phyloP scores from a whole-genome alignment of 1,284 basidiomycete species.

The Malassezia furfur region DNA sequence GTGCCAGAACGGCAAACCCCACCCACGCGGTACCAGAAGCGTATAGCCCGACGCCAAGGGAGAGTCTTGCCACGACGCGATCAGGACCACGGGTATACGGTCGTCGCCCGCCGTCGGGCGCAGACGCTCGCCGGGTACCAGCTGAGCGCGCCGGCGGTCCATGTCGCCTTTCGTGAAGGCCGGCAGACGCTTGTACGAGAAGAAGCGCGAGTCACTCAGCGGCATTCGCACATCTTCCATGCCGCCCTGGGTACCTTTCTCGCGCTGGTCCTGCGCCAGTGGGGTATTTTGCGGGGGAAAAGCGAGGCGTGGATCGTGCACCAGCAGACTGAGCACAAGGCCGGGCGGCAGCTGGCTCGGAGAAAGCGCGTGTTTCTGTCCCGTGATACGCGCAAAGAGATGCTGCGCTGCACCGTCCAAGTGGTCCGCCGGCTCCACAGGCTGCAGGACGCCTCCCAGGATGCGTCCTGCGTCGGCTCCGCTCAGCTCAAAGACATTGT shows the following conservation, averaged over 20 bases:
- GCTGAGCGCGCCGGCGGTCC: slow-evolving; percentile 28
- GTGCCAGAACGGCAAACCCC: slow-evolving; percentile 39
- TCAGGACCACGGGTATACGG: slow-evolving; percentile 8
- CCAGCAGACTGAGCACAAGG: slow-evolving; percentile 12
- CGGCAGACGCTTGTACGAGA: slow-evolving; percentile 11
- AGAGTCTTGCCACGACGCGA: not conserved
- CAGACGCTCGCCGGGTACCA: not conserved
- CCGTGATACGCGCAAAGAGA: not conserved
- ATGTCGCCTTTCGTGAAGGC: slow-evolving; percentile 38
- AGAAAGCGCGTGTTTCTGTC: too few species aligned
- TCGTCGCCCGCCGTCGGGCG: not conserved
- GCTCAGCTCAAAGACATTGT: slow-evolving; percentile 37
- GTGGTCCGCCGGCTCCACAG: not conserved
- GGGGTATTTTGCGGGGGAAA: slow-evolving; percentile 27
- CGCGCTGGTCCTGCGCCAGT: not conserved
- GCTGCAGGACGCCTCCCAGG: slow-evolving; percentile 27
- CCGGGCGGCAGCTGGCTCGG: not conserved
- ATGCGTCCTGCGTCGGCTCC: slow-evolving; percentile 26
- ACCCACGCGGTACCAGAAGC: slow-evolving; percentile 40
- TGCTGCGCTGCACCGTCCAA: not conserved
- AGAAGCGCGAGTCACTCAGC: not conserved
- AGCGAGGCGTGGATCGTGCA: slow-evolving; percentile 38
- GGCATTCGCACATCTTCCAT: not conserved
- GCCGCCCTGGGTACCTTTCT: not conserved
- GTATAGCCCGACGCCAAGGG: slow-evolving; percentile 20